A percentile compares a stretch with the other conserved stretches of the same genome.
These are phyloP conservation scores for Quercus parvula DNA, from an alignment of 306 rosid species.

Conservation along the genomic window DNA sequence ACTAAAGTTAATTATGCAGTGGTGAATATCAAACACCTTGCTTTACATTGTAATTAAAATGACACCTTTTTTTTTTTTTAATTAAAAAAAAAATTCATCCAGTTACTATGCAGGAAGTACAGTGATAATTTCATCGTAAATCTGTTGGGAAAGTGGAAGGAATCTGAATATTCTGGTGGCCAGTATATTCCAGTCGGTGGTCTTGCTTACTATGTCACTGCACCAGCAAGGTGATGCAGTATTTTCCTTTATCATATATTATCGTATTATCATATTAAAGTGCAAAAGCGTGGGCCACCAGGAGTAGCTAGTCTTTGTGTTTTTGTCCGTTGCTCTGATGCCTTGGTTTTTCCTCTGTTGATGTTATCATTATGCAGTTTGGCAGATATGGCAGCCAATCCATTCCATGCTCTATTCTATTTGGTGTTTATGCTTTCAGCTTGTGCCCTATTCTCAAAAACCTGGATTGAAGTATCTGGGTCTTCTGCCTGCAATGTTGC, in stretches of 20 bases:
- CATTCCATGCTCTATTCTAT: slow-evolving; percentile 88
- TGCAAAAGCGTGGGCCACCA: background rate
- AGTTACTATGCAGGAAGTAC: slow-evolving; percentile 28
- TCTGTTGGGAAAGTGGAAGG: slow-evolving; percentile 24
- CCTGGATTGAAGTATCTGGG: slow-evolving; percentile 98
- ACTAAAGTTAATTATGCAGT: background rate
- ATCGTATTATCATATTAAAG: background rate
- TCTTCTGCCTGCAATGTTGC: slow-evolving; percentile 94
- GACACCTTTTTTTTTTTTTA: background rate
- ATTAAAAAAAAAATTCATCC: background rate
- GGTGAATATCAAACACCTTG: background rate
- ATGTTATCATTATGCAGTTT: slow-evolving; percentile 49
- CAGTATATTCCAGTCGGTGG: slow-evolving; percentile 15
- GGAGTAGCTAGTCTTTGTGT: background rate
- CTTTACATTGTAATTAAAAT: background rate
- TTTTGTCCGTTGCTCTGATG: background rate
- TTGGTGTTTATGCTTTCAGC: slow-evolving; percentile 83
- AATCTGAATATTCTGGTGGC: slow-evolving; percentile 28
- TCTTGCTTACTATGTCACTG: slow-evolving; percentile 25
- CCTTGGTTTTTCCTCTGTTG: background rate
- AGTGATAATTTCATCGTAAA: slow-evolving; percentile 20
- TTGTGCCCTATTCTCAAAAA: slow-evolving; percentile 87
- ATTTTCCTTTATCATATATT: background rate
- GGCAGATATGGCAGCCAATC: slow-evolving; percentile 97
- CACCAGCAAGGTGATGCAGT: slow-evolving; percentile 24